Base-by-base conservation (phyloP, 345 rosid genomes). In the Noccaea bulbosa region DNA sequence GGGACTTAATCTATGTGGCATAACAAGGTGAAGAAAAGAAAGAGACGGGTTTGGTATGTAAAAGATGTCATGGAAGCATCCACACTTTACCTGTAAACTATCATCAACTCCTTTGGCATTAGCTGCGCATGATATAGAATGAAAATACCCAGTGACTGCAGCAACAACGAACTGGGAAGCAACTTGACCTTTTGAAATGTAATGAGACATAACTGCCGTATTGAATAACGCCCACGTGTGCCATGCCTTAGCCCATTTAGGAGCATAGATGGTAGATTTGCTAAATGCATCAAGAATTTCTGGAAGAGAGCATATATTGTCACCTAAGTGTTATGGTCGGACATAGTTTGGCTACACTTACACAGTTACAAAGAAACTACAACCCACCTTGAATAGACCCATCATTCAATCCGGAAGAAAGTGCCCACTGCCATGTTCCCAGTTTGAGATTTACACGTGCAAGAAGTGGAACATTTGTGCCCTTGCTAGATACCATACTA, bases 121-220 rank as follows among this genome's bases (percentile, higher is more conserved):
- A 59, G 96, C 99, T 32, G 88, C 99, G 78, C 91, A 91, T 46
- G 96, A 87, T 73, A 94, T 89, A 17, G 99, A 94, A 82, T 91
- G 96, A 75, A 94, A 94, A 84, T 94, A 94, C 72, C 99, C 99
- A 50, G 85, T 89, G 70, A 94, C 97, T n/a, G 99, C 99, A 71
- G 85, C 84, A 71, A 87, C 98, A 73, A 91, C 99, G 63, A 78
- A 88, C 75, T 84, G 92, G 8, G 98, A 81, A 40, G 93, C 91
- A 64, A 61, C 33, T 22, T 89, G 82, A 73, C 95, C 89, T 81
- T 82, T 83, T 49, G 83, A 7, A 32, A 93, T 88, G 69, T 91
- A 94, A 78, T 91, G 92, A 46, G 99, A 89, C 98, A 94, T 94
- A 63, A 88, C 99, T 54, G 93, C 96, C 11, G 99, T 94, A 78